Evolutionary conservation across 805 yeast species (phyloP).

Genomic region (Yamadazyma sp.): DNA sequence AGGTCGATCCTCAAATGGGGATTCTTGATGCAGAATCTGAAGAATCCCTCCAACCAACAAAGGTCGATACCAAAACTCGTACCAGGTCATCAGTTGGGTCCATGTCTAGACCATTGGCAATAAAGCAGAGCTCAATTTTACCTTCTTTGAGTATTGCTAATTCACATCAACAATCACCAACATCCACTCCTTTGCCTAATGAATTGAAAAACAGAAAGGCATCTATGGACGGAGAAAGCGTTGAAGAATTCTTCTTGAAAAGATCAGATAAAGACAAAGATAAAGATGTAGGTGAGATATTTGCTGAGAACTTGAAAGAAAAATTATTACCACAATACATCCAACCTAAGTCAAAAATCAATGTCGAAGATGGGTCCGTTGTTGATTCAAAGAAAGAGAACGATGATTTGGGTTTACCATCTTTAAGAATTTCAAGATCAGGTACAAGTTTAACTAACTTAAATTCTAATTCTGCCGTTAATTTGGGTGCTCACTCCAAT

Average conservation of each 20-base stretch:
- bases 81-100: no score
- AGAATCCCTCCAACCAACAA: conserved; percentile 2
- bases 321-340: conserved; percentile 32
- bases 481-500: not conserved
- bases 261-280: not conserved
- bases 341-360: conserved; percentile 44
- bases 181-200: conserved; percentile 5
- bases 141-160: conserved; percentile 39
- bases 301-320: conserved; percentile 24
- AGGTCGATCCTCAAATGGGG: conserved; percentile 29
- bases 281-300: conserved; percentile 2
- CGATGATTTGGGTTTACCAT: conserved; percentile 32
- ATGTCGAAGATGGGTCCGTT: conserved; percentile 27
- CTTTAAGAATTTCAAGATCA: conserved; percentile 33
- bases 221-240: conserved; percentile 6
- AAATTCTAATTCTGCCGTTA: no score
- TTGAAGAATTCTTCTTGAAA: conserved; percentile 14
- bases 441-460: conserved; percentile 21
- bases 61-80: no score
- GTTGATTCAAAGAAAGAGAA: conserved; percentile 30
- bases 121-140: conserved; percentile 23
- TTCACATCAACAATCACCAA: conserved; percentile 13
- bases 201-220: not conserved
- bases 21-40: not conserved
- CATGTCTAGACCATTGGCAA: conserved; percentile 10